phyloP scores from a whole-genome alignment of 331 rosid species.

The Rhamnella rubrinervis region DNA sequence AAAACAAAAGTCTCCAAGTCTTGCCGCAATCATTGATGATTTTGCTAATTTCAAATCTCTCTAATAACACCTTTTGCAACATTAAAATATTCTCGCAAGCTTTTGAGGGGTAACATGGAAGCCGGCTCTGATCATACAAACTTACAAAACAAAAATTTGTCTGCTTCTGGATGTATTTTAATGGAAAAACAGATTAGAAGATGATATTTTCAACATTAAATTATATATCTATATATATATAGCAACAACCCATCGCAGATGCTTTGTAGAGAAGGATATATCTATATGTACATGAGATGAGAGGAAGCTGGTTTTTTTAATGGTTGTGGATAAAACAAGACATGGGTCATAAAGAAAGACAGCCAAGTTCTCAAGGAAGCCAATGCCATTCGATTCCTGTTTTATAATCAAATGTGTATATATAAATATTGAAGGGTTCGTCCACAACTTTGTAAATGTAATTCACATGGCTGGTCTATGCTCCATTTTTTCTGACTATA shows the following conservation, averaged over 20 bases:
- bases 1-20: slow-evolving; percentile 7
- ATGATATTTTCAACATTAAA: background rate
- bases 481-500: too few species aligned
- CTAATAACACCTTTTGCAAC: background rate
- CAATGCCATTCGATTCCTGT: slow-evolving; percentile 6
- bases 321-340: background rate
- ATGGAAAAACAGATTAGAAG: slow-evolving; percentile 6
- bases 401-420: background rate
- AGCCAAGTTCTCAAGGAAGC: background rate
- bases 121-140: background rate
- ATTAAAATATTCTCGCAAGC: slow-evolving; percentile 15
- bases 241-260: background rate
- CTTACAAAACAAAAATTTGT: slow-evolving; percentile 10
- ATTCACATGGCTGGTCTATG: too few species aligned
- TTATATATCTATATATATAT: too few species aligned
- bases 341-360: background rate
- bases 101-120: slow-evolving; percentile 21
- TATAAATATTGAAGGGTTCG: background rate
- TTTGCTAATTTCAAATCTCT: slow-evolving; percentile 9
- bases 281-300: too few species aligned
- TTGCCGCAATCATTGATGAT: slow-evolving; percentile 20
- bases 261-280: background rate
- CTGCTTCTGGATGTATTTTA: slow-evolving; percentile 10
- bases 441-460: background rate
- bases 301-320: background rate